These are phyloP conservation scores for Orbilia quercus DNA, from an alignment of 2,329 filamentous ascomycete species.

Conservation along the genomic window DNA sequence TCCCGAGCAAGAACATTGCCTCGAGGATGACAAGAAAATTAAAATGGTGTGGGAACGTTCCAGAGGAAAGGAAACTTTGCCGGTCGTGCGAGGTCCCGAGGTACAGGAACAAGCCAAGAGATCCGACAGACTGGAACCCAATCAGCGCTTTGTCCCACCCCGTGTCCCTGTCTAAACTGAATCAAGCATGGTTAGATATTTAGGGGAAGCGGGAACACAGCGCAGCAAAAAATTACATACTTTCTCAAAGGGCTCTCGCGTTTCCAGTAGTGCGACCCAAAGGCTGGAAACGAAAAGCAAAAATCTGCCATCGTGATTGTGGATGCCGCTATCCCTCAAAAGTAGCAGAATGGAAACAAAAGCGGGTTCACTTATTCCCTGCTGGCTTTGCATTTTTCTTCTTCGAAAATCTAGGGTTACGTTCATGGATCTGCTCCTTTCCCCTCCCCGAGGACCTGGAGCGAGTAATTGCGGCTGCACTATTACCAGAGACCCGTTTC, in stretches of 20 bases:
- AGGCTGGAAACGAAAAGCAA: conserved; percentile 43
- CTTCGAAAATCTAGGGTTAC: conserved; percentile 34
- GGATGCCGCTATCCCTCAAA: conserved; percentile 39
- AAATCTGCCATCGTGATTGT: conserved; percentile 33
- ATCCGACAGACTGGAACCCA: conserved; percentile 53
- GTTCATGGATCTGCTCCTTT: conserved; percentile 8
- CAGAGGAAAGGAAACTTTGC: conserved; percentile 42
- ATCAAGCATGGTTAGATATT: conserved; percentile 44
- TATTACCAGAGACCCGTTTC: conserved; percentile 30
- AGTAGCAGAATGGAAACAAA: conserved; percentile 39
- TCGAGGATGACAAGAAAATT: conserved; percentile 10
- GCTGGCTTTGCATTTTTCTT: conserved; percentile 16
- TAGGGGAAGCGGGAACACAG: conserved; percentile 54
- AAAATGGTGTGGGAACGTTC: conserved; percentile 28
- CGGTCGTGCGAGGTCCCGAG: conserved; percentile 23
- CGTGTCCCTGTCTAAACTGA: conserved; percentile 41
- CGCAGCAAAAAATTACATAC: conserved; percentile 18
- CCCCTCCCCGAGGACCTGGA: conserved; percentile 43
- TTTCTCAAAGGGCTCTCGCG: conserved; percentile 1
- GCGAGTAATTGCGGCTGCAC: conserved; percentile 43
- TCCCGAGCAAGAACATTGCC: not conserved
- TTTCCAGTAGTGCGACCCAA: conserved; percentile 9
- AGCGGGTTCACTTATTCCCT: conserved; percentile 32
- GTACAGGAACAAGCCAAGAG: conserved; percentile 34
- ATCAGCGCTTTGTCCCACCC: conserved; percentile 33